phyloP scores from a whole-genome alignment of 1,284 basidiomycete species.

The Cryptococcus sp. region DNA sequence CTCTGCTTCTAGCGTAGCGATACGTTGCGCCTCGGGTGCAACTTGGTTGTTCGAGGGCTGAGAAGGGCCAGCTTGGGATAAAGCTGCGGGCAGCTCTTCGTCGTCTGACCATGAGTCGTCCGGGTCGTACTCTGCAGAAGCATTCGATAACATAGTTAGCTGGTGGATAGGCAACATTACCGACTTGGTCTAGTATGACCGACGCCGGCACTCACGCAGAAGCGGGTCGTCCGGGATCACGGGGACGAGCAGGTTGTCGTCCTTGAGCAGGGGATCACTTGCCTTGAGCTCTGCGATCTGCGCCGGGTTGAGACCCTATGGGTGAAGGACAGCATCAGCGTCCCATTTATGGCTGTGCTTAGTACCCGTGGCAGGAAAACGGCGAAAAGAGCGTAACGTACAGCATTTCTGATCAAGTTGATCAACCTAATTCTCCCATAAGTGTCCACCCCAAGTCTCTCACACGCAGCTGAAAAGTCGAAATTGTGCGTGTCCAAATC shows the following conservation, averaged over 20 bases:
- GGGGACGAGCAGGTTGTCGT: slow-evolving; percentile 77
- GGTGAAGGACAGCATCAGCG: neutral
- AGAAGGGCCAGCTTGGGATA: slow-evolving; percentile 10
- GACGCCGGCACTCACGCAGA: slow-evolving; percentile 65
- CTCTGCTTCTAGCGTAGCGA: slow-evolving; percentile 47
- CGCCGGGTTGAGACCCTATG: slow-evolving; percentile 25
- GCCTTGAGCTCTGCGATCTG: slow-evolving; percentile 60
- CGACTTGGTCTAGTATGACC: neutral
- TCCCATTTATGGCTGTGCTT: neutral
- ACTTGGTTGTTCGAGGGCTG: neutral
- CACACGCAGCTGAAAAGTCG: slow-evolving; percentile 29
- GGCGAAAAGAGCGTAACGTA: slow-evolving; percentile 35
- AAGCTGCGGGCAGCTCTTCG: slow-evolving; percentile 32
- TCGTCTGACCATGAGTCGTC: slow-evolving; percentile 72
- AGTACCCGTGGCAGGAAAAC: neutral
- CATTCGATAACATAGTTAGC: neutral
- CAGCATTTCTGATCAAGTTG: slow-evolving; percentile 79
- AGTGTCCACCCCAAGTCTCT: slow-evolving; percentile 59
- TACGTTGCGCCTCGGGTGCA: neutral
- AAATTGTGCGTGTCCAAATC: slow-evolving; percentile 62
- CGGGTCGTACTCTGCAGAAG: slow-evolving; percentile 59
- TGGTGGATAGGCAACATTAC: neutral
- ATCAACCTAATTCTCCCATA: slow-evolving; percentile 76
- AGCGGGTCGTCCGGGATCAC: slow-evolving; percentile 79
- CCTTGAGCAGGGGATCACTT: slow-evolving; percentile 65